phyloP scores from a whole-genome alignment of 176 grass and related monocot genomes.

The Eragrostis nindensis region DNA sequence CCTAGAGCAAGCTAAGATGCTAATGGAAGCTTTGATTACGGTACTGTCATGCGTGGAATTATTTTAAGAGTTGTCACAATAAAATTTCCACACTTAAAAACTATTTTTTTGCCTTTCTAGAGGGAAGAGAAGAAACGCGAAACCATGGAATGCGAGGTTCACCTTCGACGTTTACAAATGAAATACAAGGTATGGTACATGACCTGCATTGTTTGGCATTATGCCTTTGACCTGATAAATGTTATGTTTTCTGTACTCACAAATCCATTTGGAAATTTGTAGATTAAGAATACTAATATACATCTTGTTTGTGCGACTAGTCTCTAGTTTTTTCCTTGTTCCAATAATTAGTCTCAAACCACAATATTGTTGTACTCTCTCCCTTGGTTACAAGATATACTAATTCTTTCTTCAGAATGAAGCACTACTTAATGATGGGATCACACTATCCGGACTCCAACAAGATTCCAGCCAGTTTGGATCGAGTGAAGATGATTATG shows the following conservation, averaged over 20 bases:
- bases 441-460: slow-evolving; percentile 49
- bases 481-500: slow-evolving; percentile 76
- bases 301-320: neutral
- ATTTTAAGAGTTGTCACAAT: neutral
- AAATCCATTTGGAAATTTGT: neutral
- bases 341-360: neutral
- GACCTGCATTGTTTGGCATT: neutral
- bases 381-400: neutral
- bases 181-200: slow-evolving; percentile 65
- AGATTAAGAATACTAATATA: slow-evolving; percentile 20
- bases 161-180: slow-evolving; percentile 58
- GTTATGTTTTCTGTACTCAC: neutral
- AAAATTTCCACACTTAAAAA: neutral
- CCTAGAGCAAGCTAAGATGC: slow-evolving; percentile 64
- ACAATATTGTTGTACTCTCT: slow-evolving; percentile 6
- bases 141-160: slow-evolving; percentile 61
- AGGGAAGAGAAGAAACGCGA: slow-evolving; percentile 79
- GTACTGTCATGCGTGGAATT: slow-evolving; percentile 33
- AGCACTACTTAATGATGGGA: slow-evolving; percentile 61
- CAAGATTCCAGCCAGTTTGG: slow-evolving; percentile 46
- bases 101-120: slow-evolving; percentile 20
- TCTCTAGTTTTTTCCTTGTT: neutral
- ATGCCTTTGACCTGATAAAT: neutral
- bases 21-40: slow-evolving; percentile 71
- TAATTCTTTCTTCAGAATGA: slow-evolving; percentile 51